Evolutionary conservation across 1,284 basidiomycete species (phyloP).

Genomic region (Fistulinella cinereoalba): DNA sequence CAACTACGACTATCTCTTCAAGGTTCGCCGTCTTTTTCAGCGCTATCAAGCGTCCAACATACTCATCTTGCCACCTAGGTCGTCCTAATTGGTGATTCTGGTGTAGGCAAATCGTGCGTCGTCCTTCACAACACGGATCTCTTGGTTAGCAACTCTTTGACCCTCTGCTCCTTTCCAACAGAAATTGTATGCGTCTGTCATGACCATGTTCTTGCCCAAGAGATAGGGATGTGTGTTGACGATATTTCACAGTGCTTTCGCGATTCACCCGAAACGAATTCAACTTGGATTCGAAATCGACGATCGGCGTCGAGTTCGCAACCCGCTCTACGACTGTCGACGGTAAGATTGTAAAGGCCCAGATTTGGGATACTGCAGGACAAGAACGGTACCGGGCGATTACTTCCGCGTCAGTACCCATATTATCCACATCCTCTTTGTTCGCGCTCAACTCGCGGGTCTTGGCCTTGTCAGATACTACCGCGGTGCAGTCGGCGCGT

Average conservation of each 20-base stretch:
- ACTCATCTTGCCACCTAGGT: slow-evolving; percentile 50
- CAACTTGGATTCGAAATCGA: slow-evolving; percentile 98
- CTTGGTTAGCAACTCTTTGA: slow-evolving; percentile 2
- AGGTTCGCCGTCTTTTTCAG: slow-evolving; percentile 50
- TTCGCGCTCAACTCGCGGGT: slow-evolving; percentile 2
- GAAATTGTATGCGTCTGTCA: slow-evolving; percentile 22
- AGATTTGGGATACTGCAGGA: slow-evolving; percentile 99
- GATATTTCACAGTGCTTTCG: slow-evolving; percentile 60
- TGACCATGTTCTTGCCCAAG: not conserved
- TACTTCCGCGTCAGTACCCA: slow-evolving; percentile 80
- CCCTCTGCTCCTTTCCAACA: slow-evolving; percentile 1
- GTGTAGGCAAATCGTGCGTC: slow-evolving; percentile 94
- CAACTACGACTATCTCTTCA: slow-evolving; percentile 96
- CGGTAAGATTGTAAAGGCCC: slow-evolving; percentile 96
- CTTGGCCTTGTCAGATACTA: slow-evolving; percentile 70
- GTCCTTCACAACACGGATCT: not conserved
- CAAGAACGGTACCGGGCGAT: slow-evolving; percentile 99
- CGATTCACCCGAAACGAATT: slow-evolving; percentile 99
- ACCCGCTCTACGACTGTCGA: slow-evolving; percentile 95
- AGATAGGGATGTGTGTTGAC: slow-evolving; percentile 6
- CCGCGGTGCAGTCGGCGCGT: slow-evolving; percentile 93
- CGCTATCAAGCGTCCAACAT: not conserved
- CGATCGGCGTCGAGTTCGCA: slow-evolving; percentile 99
- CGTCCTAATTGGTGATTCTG: slow-evolving; percentile 98
- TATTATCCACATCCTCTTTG: slow-evolving; percentile 1